These are phyloP conservation scores for Quambalaria eucalypti DNA, from an alignment of 1,284 basidiomycete species.

Conservation along the genomic window DNA sequence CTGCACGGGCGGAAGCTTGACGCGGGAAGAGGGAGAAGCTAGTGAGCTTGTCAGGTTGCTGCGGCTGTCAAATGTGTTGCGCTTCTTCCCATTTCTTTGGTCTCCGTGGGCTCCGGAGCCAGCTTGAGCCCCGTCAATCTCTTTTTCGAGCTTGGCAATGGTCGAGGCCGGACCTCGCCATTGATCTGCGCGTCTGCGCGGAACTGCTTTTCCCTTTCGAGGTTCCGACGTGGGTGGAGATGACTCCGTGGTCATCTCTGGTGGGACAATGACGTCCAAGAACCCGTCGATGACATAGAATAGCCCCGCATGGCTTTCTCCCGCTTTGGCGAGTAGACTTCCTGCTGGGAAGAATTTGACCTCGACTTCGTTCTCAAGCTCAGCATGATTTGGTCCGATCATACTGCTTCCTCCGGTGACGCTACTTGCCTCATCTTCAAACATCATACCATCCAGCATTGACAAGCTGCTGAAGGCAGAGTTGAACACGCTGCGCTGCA, in stretches of 20 bases:
- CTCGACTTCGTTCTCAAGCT: conserved; percentile 86
- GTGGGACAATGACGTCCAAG: conserved; percentile 76
- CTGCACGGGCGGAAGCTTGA: not conserved
- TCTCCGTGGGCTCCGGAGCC: not conserved
- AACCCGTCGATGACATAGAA: conserved; percentile 98
- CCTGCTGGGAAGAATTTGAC: conserved; percentile 86
- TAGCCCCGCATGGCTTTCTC: conserved; percentile 79
- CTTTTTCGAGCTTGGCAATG: not conserved
- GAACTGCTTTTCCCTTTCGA: too few relatives aligned
- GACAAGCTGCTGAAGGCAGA: conserved; percentile 81
- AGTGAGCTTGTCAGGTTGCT: not conserved
- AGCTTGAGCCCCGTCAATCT: not conserved
- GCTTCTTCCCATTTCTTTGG: not conserved
- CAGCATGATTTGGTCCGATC: conserved; percentile 48
- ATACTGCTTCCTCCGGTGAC: conserved; percentile 16
- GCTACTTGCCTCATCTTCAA: conserved; percentile 24
- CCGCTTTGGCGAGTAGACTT: conserved; percentile 74
- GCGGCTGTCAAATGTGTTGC: not conserved
- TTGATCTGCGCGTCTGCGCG: not conserved
- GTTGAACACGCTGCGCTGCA: conserved; percentile 51
- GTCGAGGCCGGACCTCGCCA: not conserved
- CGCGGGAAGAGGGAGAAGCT: not conserved
- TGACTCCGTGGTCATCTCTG: conserved; percentile 34
- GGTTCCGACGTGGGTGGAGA: not conserved
- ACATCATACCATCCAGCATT: conserved; percentile 49